A percentile compares a stretch with the other conserved stretches of the same genome.
Conservation (phyloP, 768 basidiomycete genomes). For the Scleroderma citrinum region DNA sequence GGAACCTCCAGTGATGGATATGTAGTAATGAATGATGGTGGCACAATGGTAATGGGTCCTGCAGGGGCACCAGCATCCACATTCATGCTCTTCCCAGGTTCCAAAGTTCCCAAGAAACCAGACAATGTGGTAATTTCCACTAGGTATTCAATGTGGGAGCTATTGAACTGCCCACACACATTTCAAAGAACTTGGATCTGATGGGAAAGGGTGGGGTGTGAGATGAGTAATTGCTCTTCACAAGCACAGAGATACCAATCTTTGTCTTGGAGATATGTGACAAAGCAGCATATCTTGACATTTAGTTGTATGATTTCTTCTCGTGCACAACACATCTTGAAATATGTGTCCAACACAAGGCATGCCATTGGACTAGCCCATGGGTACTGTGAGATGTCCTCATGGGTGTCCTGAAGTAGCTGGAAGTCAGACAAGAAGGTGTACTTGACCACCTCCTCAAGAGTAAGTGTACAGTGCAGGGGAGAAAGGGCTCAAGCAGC, state of each 20-base stretch:
- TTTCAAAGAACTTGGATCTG: too few species aligned
- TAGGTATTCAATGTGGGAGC: too few species aligned
- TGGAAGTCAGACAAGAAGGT: constrained; percentile 10
- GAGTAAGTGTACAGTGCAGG: constrained; percentile 6
- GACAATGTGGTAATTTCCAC: too few species aligned
- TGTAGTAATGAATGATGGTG: too few species aligned
- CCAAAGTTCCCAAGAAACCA: too few species aligned
- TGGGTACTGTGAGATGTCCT: constrained; percentile 9
- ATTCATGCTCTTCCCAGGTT: too few species aligned
- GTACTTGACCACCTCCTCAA: constrained; percentile 18
- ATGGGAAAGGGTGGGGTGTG: too few species aligned
- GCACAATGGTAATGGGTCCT: too few species aligned
- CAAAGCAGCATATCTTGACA: constrained; percentile 24
- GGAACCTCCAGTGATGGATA: too few species aligned
- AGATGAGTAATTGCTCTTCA: neutral
- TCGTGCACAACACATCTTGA: neutral
- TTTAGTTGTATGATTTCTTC: neutral
- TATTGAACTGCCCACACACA: too few species aligned
- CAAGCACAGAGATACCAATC: neutral
- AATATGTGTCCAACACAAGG: neutral
- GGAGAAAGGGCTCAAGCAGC: neutral
- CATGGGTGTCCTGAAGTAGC: constrained; percentile 7
- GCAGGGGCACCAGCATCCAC: too few species aligned
- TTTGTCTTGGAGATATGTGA: neutral
- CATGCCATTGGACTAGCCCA: constrained; percentile 13